Percentiles rank a stretch among this genome's conserved stretches.
Conservation (phyloP, 2,329 filamentous ascomycete genomes). For the Fusarium palustre region DNA sequence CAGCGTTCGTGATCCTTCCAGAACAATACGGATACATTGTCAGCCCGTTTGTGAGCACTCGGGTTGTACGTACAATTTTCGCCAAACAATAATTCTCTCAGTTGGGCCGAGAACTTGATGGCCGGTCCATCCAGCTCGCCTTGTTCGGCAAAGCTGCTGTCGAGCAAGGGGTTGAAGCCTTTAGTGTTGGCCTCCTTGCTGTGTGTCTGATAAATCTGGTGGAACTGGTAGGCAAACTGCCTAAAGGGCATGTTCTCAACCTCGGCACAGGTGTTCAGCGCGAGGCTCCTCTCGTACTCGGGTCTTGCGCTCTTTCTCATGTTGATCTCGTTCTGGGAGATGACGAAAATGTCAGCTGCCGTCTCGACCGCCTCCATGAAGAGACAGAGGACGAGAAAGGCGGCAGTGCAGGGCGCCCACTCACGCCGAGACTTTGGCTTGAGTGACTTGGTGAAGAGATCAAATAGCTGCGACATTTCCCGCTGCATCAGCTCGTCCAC, state of each 20-base stretch:
- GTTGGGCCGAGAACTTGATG: slow-evolving; percentile 58
- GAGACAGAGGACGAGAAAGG: slow-evolving; percentile 67
- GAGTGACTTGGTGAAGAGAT: slow-evolving; percentile 64
- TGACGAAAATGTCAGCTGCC: slow-evolving; percentile 64
- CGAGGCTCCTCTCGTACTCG: slow-evolving; percentile 56
- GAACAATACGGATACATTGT: slow-evolving; percentile 19
- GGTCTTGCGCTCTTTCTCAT: slow-evolving; percentile 54
- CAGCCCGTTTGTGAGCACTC: slow-evolving; percentile 1
- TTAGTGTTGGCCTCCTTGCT: slow-evolving; percentile 60
- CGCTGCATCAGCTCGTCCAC: slow-evolving; percentile 66
- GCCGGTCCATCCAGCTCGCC: slow-evolving; percentile 61
- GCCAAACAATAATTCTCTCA: slow-evolving; percentile 60
- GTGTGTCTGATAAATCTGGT: slow-evolving; percentile 70
- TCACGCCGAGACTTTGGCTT: slow-evolving; percentile 65
- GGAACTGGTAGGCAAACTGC: slow-evolving; percentile 71
- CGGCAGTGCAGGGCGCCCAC: slow-evolving; percentile 68
- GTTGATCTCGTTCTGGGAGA: slow-evolving; percentile 63
- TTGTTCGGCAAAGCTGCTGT: slow-evolving; percentile 56
- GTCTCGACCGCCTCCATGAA: slow-evolving; percentile 70
- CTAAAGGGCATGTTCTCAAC: slow-evolving; percentile 70
- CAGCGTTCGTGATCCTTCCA: slow-evolving; percentile 27
- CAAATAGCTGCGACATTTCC: slow-evolving; percentile 65
- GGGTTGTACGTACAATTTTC: slow-evolving; percentile 57
- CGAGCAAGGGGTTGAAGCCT: slow-evolving; percentile 68
- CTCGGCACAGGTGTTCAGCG: slow-evolving; percentile 61